These are phyloP conservation scores for Albugo candida DNA, from an alignment of 352 stramenopile genomes.

Conservation along the genomic window DNA sequence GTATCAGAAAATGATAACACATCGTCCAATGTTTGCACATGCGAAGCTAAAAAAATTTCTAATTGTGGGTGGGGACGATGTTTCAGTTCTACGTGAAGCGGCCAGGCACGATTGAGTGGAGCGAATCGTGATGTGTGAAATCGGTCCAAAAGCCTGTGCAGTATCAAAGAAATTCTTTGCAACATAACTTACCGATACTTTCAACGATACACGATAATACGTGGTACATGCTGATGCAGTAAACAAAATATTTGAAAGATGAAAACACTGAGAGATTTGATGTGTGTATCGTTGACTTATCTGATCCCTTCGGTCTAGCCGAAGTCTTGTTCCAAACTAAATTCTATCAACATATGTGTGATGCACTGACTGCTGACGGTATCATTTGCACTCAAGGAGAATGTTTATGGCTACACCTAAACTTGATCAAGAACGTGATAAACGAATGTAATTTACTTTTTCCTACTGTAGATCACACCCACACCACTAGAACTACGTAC, in stretches of 20 bases:
- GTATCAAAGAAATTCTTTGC: slow-evolving; percentile 88
- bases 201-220: slow-evolving; percentile 90
- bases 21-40: slow-evolving; percentile 94
- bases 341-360: slow-evolving; percentile 92
- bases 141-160: slow-evolving; percentile 94
- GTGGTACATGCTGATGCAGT: slow-evolving; percentile 86
- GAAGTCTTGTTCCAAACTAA: slow-evolving; percentile 88
- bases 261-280: slow-evolving; percentile 82
- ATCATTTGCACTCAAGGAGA: slow-evolving; percentile 89
- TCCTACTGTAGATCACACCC: slow-evolving; percentile 93
- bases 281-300: slow-evolving; percentile 95
- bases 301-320: slow-evolving; percentile 87
- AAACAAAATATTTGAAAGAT: slow-evolving; percentile 71
- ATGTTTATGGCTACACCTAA: slow-evolving; percentile 96
- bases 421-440: slow-evolving; percentile 93
- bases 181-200: slow-evolving; percentile 81
- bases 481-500: slow-evolving; percentile 98
- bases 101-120: slow-evolving; percentile 86
- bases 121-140: slow-evolving; percentile 97
- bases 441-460: slow-evolving; percentile 80
- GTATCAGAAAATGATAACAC: slow-evolving; percentile 99
- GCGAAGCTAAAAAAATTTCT: slow-evolving; percentile 88
- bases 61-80: slow-evolving; percentile 96
- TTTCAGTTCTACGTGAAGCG: slow-evolving; percentile 93
- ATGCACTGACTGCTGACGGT: slow-evolving; percentile 65